phyloP scores from a whole-genome alignment of 2,329 filamentous ascomycete species.

The Endothia cerciana region DNA sequence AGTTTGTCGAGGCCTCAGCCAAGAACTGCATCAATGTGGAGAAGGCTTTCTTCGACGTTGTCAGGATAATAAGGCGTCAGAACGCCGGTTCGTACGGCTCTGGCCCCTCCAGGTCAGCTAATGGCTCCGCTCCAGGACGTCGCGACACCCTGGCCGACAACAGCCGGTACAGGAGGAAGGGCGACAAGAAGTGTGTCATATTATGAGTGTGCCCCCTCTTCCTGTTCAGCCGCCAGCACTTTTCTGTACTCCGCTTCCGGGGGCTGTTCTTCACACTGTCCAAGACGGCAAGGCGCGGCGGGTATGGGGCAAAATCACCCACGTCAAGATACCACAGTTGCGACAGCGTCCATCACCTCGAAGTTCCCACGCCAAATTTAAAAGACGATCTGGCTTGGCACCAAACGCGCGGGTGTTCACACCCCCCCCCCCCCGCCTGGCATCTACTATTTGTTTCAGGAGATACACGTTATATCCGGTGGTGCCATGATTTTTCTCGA shows the following conservation, averaged over 20 bases:
- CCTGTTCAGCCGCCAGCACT: not conserved
- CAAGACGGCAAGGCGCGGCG: not conserved
- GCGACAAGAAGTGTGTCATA: conserved; percentile 46
- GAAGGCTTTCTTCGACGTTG: conserved; percentile 98
- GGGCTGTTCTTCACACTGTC: not conserved
- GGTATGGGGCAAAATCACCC: not conserved
- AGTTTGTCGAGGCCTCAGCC: conserved; percentile 95
- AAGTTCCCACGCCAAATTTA: conserved; percentile 5
- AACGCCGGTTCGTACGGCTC: conserved; percentile 60
- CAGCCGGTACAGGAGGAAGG: conserved; percentile 36
- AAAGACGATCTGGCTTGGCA: conserved; percentile 14
- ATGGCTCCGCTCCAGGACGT: conserved; percentile 35
- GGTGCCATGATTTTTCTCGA: conserved; percentile 24
- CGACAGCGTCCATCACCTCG: conserved; percentile 9
- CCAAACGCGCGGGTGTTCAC: not conserved
- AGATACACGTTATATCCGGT: conserved; percentile 18
- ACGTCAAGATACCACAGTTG: conserved; percentile 10
- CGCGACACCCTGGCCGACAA: conserved; percentile 35
- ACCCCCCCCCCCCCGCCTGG: conserved; percentile 9
- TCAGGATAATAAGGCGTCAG: conserved; percentile 85
- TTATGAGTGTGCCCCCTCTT: conserved; percentile 40
- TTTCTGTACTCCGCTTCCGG: not conserved
- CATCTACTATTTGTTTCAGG: conserved; percentile 15
- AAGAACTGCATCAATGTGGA: conserved; percentile 99
- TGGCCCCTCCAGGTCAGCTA: conserved; percentile 38